Percentiles rank a stretch among this genome's conserved stretches.
These are phyloP conservation scores for Fonticula alba DNA, from an alignment of 78 protist species.

Conservation along the genomic window DNA sequence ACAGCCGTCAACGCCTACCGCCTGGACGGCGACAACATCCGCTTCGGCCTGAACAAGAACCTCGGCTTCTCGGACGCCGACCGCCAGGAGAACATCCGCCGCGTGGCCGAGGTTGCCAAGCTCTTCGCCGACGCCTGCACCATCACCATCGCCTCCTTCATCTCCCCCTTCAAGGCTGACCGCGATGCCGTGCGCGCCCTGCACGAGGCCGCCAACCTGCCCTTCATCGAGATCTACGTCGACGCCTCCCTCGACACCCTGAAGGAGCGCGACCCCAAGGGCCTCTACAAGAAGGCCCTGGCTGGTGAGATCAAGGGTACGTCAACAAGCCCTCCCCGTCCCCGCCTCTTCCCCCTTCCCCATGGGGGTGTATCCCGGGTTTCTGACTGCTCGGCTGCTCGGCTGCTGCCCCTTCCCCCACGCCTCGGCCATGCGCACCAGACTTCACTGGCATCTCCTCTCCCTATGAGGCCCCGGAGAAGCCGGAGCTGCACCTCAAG, in stretches of 20 bases:
- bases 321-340: too few species aligned
- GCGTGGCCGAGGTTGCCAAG: conserved; percentile 17
- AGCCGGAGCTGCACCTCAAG: conserved; percentile 10
- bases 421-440: too few species aligned
- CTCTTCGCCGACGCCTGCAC: conserved; percentile 24
- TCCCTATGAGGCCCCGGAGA: conserved; percentile 19
- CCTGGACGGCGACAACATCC: conserved; percentile 37
- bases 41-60: conserved; percentile 22
- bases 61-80: conserved; percentile 19
- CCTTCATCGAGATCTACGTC: conserved; percentile 22
- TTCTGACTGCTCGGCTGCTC: too few species aligned
- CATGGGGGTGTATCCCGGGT: too few species aligned
- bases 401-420: too few species aligned
- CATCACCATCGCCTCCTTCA: conserved; percentile 20
- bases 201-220: conserved; percentile 2
- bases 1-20: conserved; percentile 3
- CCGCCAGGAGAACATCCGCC: conserved; percentile 20
- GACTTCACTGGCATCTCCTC: conserved; percentile 27
- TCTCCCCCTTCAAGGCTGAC: conserved; percentile 24
- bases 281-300: conserved; percentile 21
- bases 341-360: too few species aligned
- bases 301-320: conserved; percentile 20
- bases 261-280: conserved; percentile 30
- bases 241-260: conserved; percentile 8
- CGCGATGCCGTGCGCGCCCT: conserved; percentile 11